Evolutionary conservation across 2,329 filamentous ascomycete species (phyloP).

Genomic region (Penicillium sp.): DNA sequence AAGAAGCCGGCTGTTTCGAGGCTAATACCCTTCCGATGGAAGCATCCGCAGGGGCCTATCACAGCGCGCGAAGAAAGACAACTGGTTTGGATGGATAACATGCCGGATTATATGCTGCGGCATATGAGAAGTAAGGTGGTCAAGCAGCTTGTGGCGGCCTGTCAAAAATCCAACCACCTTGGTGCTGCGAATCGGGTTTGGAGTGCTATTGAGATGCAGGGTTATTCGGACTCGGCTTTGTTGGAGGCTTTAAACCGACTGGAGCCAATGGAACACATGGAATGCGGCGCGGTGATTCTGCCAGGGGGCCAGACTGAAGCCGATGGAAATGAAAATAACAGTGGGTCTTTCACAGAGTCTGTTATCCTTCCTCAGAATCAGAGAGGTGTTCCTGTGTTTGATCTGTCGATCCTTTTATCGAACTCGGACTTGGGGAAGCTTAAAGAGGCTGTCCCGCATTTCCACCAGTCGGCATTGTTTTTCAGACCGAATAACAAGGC

Average conservation of each 20-base stretch:
- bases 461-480: constrained; percentile 36
- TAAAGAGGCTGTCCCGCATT: constrained; percentile 26
- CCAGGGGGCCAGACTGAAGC: neutral
- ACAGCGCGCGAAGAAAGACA: constrained; percentile 26
- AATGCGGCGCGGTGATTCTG: constrained; percentile 31
- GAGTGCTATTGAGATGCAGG: constrained; percentile 24
- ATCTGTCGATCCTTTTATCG: constrained; percentile 35
- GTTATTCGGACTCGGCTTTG: constrained; percentile 21
- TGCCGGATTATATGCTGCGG: constrained; percentile 43
- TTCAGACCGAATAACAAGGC: constrained; percentile 32
- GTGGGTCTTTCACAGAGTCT: constrained; percentile 23
- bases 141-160: constrained; percentile 38
- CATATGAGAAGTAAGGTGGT: constrained; percentile 38
- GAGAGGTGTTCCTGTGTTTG: constrained; percentile 38
- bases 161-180: constrained; percentile 19
- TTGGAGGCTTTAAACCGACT: constrained; percentile 20
- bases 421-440: constrained; percentile 32
- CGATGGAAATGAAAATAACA: neutral
- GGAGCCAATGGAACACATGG: constrained; percentile 28
- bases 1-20: constrained; percentile 18
- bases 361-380: constrained; percentile 30
- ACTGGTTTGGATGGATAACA: constrained; percentile 50
- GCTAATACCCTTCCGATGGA: constrained; percentile 38
- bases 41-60: constrained; percentile 31
- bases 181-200: constrained; percentile 26